phyloP scores from a whole-genome alignment of 768 basidiomycete genomes.

The Suillus alpinus region DNA sequence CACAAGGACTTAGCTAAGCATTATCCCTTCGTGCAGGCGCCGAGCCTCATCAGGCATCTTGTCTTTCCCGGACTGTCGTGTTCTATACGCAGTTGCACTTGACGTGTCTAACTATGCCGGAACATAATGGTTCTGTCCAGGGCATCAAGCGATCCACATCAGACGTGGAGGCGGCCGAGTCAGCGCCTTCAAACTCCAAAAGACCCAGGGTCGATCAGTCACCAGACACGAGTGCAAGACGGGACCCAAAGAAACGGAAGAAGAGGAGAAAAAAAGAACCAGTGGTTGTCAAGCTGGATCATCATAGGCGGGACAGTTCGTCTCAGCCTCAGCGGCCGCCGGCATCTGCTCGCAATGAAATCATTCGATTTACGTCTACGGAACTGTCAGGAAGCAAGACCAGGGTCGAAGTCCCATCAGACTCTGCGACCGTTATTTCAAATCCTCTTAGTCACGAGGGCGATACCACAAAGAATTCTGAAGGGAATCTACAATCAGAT shows the following conservation, averaged over 20 bases:
- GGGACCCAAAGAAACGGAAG: constrained; percentile 25
- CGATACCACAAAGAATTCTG: neutral
- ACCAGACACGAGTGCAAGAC: constrained; percentile 13
- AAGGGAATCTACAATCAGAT: too few species aligned
- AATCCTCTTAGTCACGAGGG: neutral
- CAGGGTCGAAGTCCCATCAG: neutral
- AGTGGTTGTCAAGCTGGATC: constrained; percentile 21
- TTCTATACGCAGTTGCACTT: constrained; percentile 6
- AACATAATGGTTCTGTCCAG: constrained; percentile 6
- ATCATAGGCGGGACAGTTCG: constrained; percentile 7
- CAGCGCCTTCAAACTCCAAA: constrained; percentile 19
- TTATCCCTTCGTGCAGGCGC: neutral
- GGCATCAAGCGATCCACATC: constrained; percentile 20
- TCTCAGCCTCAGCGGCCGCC: constrained; percentile 12
- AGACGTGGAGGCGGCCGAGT: constrained; percentile 16
- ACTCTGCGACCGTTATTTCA: neutral
- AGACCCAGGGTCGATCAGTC: constrained; percentile 20
- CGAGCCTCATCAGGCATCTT: neutral
- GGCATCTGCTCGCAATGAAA: constrained; percentile 21
- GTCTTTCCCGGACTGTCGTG: neutral
- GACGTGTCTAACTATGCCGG: constrained; percentile 19
- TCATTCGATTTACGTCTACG: constrained; percentile 25
- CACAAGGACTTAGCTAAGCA: neutral
- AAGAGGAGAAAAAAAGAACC: constrained; percentile 29
- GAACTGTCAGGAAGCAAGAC: neutral